Base-by-base conservation (phyloP, 1,284 basidiomycete genomes). In the Irpex rosettiformis region DNA sequence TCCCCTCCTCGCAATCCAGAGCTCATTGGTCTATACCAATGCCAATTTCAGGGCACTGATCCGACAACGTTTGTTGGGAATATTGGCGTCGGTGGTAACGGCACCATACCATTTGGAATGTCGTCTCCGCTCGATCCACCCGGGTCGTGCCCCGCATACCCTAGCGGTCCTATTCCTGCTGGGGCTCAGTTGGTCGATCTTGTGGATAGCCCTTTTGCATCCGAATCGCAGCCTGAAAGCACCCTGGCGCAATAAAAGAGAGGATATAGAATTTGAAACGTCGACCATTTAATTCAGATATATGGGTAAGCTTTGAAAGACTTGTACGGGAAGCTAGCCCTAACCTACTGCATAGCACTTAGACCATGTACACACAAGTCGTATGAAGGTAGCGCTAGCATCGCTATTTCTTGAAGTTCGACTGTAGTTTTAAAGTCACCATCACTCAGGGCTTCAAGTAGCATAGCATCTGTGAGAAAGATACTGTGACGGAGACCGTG, bases 151-250 rank as follows among this genome's bases (percentile, higher is more conserved):
- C 74, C 75, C 24, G 76, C 75, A 5, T 66, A 75, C 61, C 62
- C 74, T 3, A 58, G 59, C 13, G 75, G 75, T 1, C 74, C 77
- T 52, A 69, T 78, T 47, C 58, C 82, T 1, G 83, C 83, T 66
- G 83, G 84, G 37, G 62, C 68, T 10, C 83, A 84, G 68, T 74
- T 85, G 24, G 72, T 70, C 53, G 73, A 73, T 60, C 69, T 82
- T 58, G 75, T 75, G 1, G 69, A 73, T 52, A 70, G 73, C 64
- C 79, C 80, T 54, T 79, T 30, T n/a, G 55, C 51, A 29, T 27
- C 48, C 18, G 33, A 55, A 30, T 25, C 55, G 6, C 48, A 60
- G 10, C 37, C 57, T 3, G 52, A n/a, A 40, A 57, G 51, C 6
- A 59, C 43, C 56, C n/a, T n/a, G n/a, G n/a, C n/a, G n/a, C n/a